phyloP scores from a whole-genome alignment of 1,284 basidiomycete species.

The Bondarzewia mesenterica region DNA sequence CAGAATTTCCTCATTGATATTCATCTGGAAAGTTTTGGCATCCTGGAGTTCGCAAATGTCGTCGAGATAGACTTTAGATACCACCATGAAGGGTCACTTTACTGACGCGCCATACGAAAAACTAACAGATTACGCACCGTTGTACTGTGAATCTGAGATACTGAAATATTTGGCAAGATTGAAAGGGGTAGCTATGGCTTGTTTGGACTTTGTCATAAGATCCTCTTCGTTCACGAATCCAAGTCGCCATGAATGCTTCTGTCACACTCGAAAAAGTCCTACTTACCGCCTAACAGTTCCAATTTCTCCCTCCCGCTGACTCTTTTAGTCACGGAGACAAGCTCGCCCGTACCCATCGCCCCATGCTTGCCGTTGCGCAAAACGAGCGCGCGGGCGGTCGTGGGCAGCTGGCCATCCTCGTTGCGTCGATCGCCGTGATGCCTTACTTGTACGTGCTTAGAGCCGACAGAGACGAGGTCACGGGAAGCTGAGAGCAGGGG shows the following conservation, averaged over 20 bases:
- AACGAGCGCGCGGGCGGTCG: slow-evolving; percentile 62
- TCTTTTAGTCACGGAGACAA: slow-evolving; percentile 40
- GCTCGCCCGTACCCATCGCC: slow-evolving; percentile 58
- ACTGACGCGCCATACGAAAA: not conserved
- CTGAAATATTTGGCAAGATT: slow-evolving; percentile 51
- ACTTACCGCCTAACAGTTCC: slow-evolving; percentile 63
- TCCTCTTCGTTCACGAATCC: slow-evolving; percentile 42
- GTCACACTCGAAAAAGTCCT: not conserved
- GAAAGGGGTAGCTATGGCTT: slow-evolving; percentile 54
- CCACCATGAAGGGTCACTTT: slow-evolving; percentile 28
- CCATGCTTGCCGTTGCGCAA: slow-evolving; percentile 69
- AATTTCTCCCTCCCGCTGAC: slow-evolving; percentile 71
- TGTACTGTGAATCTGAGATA: slow-evolving; percentile 63
- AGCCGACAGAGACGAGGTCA: slow-evolving; percentile 47
- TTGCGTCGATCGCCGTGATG: slow-evolving; percentile 29
- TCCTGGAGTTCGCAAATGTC: slow-evolving; percentile 59
- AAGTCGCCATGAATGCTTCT: slow-evolving; percentile 9
- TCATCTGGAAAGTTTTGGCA: slow-evolving; percentile 44
- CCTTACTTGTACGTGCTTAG: slow-evolving; percentile 38
- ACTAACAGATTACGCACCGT: slow-evolving; percentile 34
- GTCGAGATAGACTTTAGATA: slow-evolving; percentile 38
- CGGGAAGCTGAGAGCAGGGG: slow-evolving; percentile 26
- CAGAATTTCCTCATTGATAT: slow-evolving; percentile 45
- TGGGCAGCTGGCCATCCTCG: slow-evolving; percentile 44
- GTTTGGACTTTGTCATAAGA: slow-evolving; percentile 45